Conservation (phyloP, 345 rosid genomes). For the Mallotus nudiflorus region DNA sequence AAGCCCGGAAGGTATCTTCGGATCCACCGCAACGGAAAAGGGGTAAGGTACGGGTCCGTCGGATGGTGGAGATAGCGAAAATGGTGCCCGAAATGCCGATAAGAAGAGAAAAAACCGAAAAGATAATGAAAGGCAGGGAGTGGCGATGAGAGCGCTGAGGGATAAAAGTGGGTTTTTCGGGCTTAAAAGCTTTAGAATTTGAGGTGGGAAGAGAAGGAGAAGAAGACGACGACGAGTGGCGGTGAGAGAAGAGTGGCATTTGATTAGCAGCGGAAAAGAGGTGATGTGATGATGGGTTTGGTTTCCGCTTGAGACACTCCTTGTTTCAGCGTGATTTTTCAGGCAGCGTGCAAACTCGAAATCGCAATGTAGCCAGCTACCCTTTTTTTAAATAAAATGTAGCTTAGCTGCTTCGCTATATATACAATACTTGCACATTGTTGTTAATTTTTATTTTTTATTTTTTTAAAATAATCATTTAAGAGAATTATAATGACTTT, state of each 20-base stretch:
- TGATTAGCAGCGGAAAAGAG: too few relatives aligned
- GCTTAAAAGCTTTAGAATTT: conserved; percentile 47
- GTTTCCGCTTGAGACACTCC: too few relatives aligned
- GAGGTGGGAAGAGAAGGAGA: conserved; percentile 35
- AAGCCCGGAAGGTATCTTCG: conserved; percentile 53
- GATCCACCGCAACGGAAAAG: conserved; percentile 62
- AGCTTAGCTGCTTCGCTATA: too few relatives aligned
- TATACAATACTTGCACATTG: too few relatives aligned
- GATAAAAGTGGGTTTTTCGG: conserved; percentile 33
- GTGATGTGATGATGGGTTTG: too few relatives aligned
- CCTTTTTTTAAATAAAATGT: too few relatives aligned
- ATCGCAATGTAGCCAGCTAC: too few relatives aligned
- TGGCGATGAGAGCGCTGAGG: conserved; percentile 17
- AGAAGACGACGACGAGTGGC: conserved; percentile 32
- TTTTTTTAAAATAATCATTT: too few relatives aligned
- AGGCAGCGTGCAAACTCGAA: too few relatives aligned
- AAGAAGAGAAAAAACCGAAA: conserved; percentile 52
- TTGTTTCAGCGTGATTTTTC: too few relatives aligned
- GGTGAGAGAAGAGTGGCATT: conserved; percentile 60
- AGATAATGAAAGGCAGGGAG: conserved; percentile 42
- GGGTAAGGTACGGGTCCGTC: conserved; percentile 35
- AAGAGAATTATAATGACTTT: too few relatives aligned
- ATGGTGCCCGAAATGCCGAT: conserved; percentile 62
- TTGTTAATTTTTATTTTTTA: too few relatives aligned
- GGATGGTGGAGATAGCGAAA: conserved; percentile 52